Evolutionary conservation across 75 land plant genomes (phyloP).

Genomic region (Azolla pinnata): DNA sequence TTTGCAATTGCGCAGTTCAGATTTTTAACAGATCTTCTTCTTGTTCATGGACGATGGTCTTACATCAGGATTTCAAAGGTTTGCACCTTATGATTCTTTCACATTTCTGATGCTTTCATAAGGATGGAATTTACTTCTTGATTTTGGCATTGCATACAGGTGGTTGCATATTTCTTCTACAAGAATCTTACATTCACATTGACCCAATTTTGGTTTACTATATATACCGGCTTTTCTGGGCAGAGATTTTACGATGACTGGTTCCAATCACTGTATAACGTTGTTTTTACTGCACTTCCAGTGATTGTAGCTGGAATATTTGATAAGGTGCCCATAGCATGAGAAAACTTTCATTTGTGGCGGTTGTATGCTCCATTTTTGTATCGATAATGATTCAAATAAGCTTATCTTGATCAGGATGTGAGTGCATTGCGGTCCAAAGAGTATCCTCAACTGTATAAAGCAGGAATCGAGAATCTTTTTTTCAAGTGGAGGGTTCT

Average conservation of each 20-base stretch:
- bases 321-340: slow-evolving; percentile 74
- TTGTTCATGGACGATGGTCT: slow-evolving; percentile 97
- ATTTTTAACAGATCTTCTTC: slow-evolving; percentile 83
- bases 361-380: background rate
- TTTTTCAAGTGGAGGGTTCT: slow-evolving; percentile 93
- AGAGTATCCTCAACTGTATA: slow-evolving; percentile 75
- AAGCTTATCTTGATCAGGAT: slow-evolving; percentile 47
- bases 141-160: slow-evolving; percentile 61
- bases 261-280: slow-evolving; percentile 96
- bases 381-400: background rate
- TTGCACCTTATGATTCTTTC: background rate
- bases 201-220: slow-evolving; percentile 99
- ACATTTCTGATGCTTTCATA: background rate
- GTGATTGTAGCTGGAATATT: slow-evolving; percentile 87
- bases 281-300: slow-evolving; percentile 92
- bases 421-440: slow-evolving; percentile 79
- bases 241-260: slow-evolving; percentile 98
- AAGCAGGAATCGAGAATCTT: slow-evolving; percentile 72
- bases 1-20: slow-evolving; percentile 99
- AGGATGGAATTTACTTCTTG: no score
- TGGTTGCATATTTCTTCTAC: slow-evolving; percentile 91
- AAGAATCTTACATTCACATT: slow-evolving; percentile 95
- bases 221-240: slow-evolving; percentile 90
- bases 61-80: slow-evolving; percentile 92
- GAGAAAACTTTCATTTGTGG: background rate